Evolutionary conservation across 257 asterid genomes (phyloP).

Genomic region (Plantago major): DNA sequence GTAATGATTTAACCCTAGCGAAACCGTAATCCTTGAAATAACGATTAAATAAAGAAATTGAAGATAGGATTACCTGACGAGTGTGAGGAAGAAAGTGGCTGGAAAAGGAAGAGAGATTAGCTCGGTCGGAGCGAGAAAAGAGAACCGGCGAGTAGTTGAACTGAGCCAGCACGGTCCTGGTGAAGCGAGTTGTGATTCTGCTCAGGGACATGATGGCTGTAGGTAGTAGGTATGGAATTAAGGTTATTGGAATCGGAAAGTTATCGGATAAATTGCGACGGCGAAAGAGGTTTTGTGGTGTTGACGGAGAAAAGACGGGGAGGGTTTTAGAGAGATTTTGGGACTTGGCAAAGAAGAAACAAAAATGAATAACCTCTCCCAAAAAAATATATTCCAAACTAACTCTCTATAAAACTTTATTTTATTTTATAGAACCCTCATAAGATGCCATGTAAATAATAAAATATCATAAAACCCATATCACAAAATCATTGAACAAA

Average conservation of each 20-base stretch:
- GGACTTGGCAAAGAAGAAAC: constrained; percentile 32
- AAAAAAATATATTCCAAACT: too few relatives aligned
- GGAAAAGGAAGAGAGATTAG: constrained; percentile 22
- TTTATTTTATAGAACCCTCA: too few relatives aligned
- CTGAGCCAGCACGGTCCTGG: constrained; percentile 38
- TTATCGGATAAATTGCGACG: background rate
- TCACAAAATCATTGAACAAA: too few relatives aligned
- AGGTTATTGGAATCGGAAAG: background rate
- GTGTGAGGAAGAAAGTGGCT: constrained; percentile 29
- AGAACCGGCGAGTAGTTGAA: constrained; percentile 42
- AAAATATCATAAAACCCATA: too few relatives aligned
- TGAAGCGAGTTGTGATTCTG: constrained; percentile 47
- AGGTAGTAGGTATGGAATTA: background rate
- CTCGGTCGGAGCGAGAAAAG: constrained; percentile 30
- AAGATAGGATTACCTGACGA: constrained; percentile 31
- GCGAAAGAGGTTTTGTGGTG: constrained; percentile 6
- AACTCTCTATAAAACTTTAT: too few relatives aligned
- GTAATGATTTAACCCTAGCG: constrained; percentile 1
- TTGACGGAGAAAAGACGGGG: constrained; percentile 28
- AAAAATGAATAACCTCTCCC: too few relatives aligned
- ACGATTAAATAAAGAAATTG: background rate
- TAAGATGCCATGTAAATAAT: too few relatives aligned
- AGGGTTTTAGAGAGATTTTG: constrained; percentile 36
- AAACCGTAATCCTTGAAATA: constrained; percentile 21
- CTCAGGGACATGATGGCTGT: constrained; percentile 51